Evolutionary conservation across 257 asterid genomes (phyloP), one percentile per base, ranked within the genome.

Genomic region (Petunia axillaris): DNA sequence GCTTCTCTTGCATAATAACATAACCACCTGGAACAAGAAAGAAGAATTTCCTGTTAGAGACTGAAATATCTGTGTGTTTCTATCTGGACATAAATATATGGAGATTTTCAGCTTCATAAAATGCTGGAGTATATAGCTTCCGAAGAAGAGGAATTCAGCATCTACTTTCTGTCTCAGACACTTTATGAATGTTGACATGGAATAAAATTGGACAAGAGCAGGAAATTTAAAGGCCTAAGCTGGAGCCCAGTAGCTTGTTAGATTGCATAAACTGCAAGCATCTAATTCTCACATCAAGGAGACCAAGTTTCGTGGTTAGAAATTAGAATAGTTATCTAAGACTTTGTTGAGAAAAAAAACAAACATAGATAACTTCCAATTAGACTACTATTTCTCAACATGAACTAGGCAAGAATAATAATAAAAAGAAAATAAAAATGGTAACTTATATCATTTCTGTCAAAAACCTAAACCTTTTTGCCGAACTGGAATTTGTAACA

Each of bases 1-100:
- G 89, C 86, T 86, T 92, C 84, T 94, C 97, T 73, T 85, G 95
- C 86, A 90, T 84, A 36, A 93, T 87, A 37, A 90, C 94, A 79
- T 90, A 93, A 73, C 97, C 95, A 84, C 97, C 97, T 93, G 90
- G 86, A 80, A 58, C 68, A 66, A 57, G 75, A 60, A 63, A 41
- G 48, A 70, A 58, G 35, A 40, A 15, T 38, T 11, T 15, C 16
- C 1, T 67, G n/a, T 35, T 8, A 54, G 50, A 0, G 25, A 70
- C 58, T 4, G 15, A 46, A 35, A 46, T 46, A 7, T 70, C 8
- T 15, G 25, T 46, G 10, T 70, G 59, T 25, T 9, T 70, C 59
- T 2, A 71, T 35, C 59, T 48, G 77, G 48, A 9, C 2, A 64
- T 38, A 39, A 64, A 64, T 48, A 10, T 4, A 4, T 71, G 14